A percentile compares a stretch with the other conserved stretches of the same genome.
These are phyloP conservation scores for Exophiala xenobiotica DNA, from an alignment of 2,329 filamentous ascomycete genomes.

Conservation along the genomic window DNA sequence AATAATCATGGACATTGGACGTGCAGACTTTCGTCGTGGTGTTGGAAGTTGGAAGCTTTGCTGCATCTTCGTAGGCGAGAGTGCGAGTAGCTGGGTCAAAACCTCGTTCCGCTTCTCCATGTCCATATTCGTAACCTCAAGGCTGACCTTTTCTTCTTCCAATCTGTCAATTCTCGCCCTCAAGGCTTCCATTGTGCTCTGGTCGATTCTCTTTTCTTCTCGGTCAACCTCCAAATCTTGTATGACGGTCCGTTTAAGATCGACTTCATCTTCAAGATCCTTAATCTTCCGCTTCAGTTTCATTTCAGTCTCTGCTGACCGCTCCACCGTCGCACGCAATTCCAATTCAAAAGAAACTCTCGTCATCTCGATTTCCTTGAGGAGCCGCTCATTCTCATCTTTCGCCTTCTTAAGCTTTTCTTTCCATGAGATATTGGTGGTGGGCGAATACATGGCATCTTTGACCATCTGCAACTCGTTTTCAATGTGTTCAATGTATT, in stretches of 20 bases:
- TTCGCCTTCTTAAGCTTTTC: conserved; percentile 33
- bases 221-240: conserved; percentile 36
- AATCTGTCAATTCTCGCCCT: conserved; percentile 34
- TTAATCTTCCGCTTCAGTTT: conserved; percentile 35
- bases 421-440: conserved; percentile 27
- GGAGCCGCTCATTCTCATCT: conserved; percentile 36
- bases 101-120: conserved; percentile 39
- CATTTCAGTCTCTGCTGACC: conserved; percentile 33
- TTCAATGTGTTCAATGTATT: conserved; percentile 53
- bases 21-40: conserved; percentile 27
- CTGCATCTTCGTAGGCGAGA: conserved; percentile 34
- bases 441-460: conserved; percentile 42
- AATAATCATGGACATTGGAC: conserved; percentile 35
- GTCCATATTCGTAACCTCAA: conserved; percentile 36
- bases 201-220: conserved; percentile 32
- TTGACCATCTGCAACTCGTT: conserved; percentile 45
- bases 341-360: conserved; percentile 38
- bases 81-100: conserved; percentile 38
- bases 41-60: conserved; percentile 25
- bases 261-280: conserved; percentile 35
- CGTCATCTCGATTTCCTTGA: conserved; percentile 35
- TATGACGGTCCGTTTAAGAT: conserved; percentile 34
- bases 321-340: conserved; percentile 35
- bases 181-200: conserved; percentile 26
- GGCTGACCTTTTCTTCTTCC: conserved; percentile 33